Conservation (phyloP, 2,329 filamentous ascomycete species). For the Penicillium sp. region DNA sequence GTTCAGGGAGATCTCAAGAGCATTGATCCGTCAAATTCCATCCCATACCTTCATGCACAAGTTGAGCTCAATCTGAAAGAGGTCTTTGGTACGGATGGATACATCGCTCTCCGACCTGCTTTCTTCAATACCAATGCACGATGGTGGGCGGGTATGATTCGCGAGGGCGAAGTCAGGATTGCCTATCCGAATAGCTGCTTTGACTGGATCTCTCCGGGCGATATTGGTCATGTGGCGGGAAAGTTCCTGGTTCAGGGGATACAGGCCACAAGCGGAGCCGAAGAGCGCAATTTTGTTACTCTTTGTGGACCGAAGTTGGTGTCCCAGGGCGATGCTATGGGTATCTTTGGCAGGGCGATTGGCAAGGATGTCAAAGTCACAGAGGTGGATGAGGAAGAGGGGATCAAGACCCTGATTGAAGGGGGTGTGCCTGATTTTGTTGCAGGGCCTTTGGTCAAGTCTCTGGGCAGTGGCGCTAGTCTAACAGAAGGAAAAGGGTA, state of each 20-base stretch:
- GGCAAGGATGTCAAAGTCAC: conserved; percentile 40
- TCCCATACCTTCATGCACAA: conserved; percentile 49
- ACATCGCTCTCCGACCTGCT: conserved; percentile 49
- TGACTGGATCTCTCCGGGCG: conserved; percentile 49
- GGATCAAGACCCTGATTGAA: conserved; percentile 28
- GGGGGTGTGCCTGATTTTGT: neutral
- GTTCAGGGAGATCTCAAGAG: conserved; percentile 33
- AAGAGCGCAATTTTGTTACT: conserved; percentile 35
- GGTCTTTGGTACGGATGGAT: conserved; percentile 44
- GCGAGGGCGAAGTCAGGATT: conserved; percentile 38
- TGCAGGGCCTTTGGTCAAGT: conserved; percentile 3
- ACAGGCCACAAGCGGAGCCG: conserved; percentile 10
- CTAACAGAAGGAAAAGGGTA: neutral
- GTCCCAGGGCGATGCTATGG: conserved; percentile 34
- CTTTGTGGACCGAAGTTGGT: conserved; percentile 46
- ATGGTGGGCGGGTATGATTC: conserved; percentile 34
- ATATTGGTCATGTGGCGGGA: conserved; percentile 53
- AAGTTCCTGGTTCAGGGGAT: conserved; percentile 42
- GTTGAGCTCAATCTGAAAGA: conserved; percentile 51
- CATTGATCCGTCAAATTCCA: conserved; percentile 36
- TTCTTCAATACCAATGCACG: conserved; percentile 52
- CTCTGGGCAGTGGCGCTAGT: neutral
- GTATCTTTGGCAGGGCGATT: conserved; percentile 36
- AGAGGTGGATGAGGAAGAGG: conserved; percentile 4
- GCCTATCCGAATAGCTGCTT: conserved; percentile 34